Conservation (phyloP, 202 grass and related monocot genomes). For the Carex arenaria region DNA sequence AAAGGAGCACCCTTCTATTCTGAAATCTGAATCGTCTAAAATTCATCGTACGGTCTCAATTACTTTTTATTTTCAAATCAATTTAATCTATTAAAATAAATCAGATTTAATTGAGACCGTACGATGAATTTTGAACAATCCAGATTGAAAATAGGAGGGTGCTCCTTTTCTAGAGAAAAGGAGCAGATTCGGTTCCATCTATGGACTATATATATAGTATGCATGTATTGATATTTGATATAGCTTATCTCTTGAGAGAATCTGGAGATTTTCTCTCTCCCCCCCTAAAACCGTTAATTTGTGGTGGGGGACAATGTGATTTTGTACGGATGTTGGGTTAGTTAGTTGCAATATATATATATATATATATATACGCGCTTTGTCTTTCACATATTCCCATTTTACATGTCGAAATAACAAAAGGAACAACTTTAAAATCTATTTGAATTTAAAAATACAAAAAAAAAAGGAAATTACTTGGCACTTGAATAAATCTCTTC, state of each 20-base stretch:
- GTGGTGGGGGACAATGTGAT: neutral
- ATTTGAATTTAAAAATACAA: neutral
- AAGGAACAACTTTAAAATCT: neutral
- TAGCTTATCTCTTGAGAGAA: neutral
- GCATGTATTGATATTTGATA: neutral
- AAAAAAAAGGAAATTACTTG: neutral
- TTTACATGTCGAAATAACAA: neutral
- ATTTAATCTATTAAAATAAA: no score
- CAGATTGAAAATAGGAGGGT: no score
- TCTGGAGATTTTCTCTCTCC: neutral
- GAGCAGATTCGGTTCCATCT: no score
- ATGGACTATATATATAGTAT: neutral
- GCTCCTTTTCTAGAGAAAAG: no score
- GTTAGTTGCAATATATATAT: neutral
- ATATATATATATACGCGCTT: neutral
- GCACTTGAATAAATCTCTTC: neutral
- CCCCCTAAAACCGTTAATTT: conserved; percentile 12
- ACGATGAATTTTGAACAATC: no score
- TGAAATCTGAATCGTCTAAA: no score
- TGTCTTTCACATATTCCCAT: neutral
- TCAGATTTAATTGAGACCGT: no score
- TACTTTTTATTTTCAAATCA: no score
- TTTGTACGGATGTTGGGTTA: neutral
- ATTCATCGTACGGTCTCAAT: no score
- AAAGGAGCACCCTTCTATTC: no score